Conservation (phyloP, 1,284 basidiomycete species). For the Puccinia coronata region DNA sequence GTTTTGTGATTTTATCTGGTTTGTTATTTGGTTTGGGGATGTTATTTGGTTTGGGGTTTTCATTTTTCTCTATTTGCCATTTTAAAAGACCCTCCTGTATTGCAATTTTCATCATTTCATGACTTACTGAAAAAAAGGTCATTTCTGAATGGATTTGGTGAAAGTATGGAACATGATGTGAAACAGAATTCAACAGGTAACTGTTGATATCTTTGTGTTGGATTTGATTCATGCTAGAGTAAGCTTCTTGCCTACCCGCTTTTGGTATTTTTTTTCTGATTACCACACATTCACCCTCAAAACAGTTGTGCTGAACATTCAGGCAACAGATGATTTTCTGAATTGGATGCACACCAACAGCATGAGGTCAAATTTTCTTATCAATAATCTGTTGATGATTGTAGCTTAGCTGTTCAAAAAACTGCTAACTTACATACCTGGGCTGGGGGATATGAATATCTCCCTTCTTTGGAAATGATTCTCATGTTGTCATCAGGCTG, state of each 20-base stretch:
- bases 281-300: neutral
- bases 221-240: neutral
- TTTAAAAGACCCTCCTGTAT: neutral
- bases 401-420: neutral
- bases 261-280: neutral
- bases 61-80: neutral
- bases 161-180: neutral
- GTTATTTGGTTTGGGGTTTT: neutral
- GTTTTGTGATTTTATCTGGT: too few relatives aligned
- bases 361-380: neutral
- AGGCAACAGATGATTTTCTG: neutral
- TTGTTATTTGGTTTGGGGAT: too few relatives aligned
- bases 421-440: neutral
- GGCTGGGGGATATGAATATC: neutral
- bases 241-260: neutral
- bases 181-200: slow-evolving; percentile 19
- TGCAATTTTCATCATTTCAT: neutral
- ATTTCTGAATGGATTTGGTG: neutral
- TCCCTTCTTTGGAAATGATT: neutral
- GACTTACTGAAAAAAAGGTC: neutral
- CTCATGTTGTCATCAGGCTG: neutral
- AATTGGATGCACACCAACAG: too few relatives aligned
- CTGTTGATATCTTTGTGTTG: neutral
- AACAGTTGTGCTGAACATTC: slow-evolving; percentile 11
- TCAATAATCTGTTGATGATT: too few relatives aligned